Evolutionary conservation across 176 grass and related monocot genomes (phyloP), one percentile per base, ranked within the genome.

Genomic region (Hyparrhenia diplandra): DNA sequence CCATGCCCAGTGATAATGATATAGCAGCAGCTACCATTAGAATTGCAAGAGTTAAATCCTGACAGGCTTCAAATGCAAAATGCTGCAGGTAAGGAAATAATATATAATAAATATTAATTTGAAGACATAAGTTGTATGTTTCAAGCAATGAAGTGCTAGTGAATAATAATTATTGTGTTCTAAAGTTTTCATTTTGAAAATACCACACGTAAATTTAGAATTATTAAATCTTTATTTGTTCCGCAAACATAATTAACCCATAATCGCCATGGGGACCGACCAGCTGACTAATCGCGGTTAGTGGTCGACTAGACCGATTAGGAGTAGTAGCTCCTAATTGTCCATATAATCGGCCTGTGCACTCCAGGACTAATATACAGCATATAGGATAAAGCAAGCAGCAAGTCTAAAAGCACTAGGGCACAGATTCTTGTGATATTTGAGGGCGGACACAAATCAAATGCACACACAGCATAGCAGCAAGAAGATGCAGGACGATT

Each of bases 1-100:
- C 63, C 90, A 98, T 95, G 28, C 95, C 95, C 82, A 95, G 78
- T 68, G 81, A 85, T 55, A 98, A 78, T 68, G 95, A 98, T 82
- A 95, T 87, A 41, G 91, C 86, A 76, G 95, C 90, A 87, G 95
- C 92, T 61, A 95, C 86, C 90, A 89, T 91, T 79, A 98, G 71
- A 85, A 98, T 93, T 69, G 88, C 62, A 71, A 98, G 90, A 58
- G 90, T 98, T 82, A 95, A 91, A 89, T 98, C 95, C 85, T 98
- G 79, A 73, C 86, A 91, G 42, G 95, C 95, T 71, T 98, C 92
- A 78, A 91, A 98, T 69, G 95, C 1, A 23, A 95, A 98, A 69
- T 84, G 84, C 95, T 95, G 91, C 65, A 90, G 27, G 83, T 51
- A 46, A 65, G 18, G 51, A 84, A 18, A 81, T 67, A 81, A 37